These are phyloP conservation scores for Crucihimalaya himalaica DNA, from an alignment of 345 rosid genomes.

Conservation along the genomic window DNA sequence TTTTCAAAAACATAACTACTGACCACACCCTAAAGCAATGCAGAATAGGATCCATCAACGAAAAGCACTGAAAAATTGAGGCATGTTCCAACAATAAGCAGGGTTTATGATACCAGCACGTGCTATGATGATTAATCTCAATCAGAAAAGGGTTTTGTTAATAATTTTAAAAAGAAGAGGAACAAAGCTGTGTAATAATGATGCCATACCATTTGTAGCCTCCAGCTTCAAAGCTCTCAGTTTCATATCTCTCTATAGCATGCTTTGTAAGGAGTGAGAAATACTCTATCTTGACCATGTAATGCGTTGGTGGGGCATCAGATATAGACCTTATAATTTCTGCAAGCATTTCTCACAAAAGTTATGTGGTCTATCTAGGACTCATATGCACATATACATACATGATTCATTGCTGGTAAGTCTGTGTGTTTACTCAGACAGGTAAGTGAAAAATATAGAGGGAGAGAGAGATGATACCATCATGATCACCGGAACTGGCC, in stretches of 20 bases:
- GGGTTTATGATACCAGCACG: constrained; percentile 10
- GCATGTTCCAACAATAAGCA: constrained; percentile 5
- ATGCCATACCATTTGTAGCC: constrained; percentile 65
- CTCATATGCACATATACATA: not conserved
- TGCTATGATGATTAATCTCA: constrained; percentile 17
- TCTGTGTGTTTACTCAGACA: not conserved
- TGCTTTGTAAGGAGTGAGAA: constrained; percentile 51
- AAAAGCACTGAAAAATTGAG: not conserved
- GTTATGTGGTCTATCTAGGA: not conserved
- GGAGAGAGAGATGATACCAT: constrained; percentile 27
- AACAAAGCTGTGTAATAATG: constrained; percentile 7
- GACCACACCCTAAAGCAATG: constrained; percentile 3
- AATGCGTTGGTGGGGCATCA: constrained; percentile 57
- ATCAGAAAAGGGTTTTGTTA: not conserved
- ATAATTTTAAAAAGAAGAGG: not conserved
- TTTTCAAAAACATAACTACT: not conserved
- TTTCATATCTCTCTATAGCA: constrained; percentile 58
- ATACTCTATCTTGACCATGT: constrained; percentile 49
- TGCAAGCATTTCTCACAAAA: constrained; percentile 31
- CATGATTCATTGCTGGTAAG: not conserved
- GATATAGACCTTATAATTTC: constrained; percentile 48
- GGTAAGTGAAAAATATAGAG: not conserved
- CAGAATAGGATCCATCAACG: not conserved
- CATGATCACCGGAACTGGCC: constrained; percentile 38
- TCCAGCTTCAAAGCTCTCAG: constrained; percentile 63